Evolutionary conservation across 2,329 filamentous ascomycete species (phyloP), one percentile per base, ranked within the genome.

Genomic region (Aureobasidium sp.): DNA sequence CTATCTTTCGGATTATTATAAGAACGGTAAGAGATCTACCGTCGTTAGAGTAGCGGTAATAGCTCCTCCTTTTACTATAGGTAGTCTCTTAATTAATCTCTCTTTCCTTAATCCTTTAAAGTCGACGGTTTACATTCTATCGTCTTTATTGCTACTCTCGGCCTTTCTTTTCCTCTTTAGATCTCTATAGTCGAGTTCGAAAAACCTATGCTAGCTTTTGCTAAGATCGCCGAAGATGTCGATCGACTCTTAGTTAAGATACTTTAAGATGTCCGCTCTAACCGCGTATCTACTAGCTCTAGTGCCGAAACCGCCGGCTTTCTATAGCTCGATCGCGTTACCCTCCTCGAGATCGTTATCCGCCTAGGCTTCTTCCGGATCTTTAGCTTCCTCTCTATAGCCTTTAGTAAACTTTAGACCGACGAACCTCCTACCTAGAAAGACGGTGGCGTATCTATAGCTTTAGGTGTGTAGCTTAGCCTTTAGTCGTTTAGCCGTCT

Each of bases 81-180:
- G 48, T 2, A 50, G 48, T 50, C 48, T 50, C 48, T 50, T 33
- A 8, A 50, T 8, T n/a, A 50, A 19, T 50, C 48, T 50, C 9
- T 50, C 48, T 12, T 50, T 50, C 22, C 31, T 35, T 6, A 50
- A 37, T 5, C 48, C 31, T 24, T 12, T 3, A 15, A 50, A 50
- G 9, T 50, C 31, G 31, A 50, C 48, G 48, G 2, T 50, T 12
- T 50, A 3, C 22, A 68, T 56, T 22, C 52, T 17, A 29, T 56
- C 15, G 37, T 7, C 50, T n/a, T 54, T 22, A 31, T 37, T 6
- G 27, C 35, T 11, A 12, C 52, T 17, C 35, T 56, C 27, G 19
- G 37, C 40, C 12, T 17, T 56, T 42, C 40, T 12, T 17, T 56
- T 56, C 14, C 52, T 56, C 9, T 54, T 54, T 4, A 15, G 50